These are phyloP conservation scores for Dioscorea dumetorum DNA, from an alignment of 106 monocot genomes.

Conservation along the genomic window DNA sequence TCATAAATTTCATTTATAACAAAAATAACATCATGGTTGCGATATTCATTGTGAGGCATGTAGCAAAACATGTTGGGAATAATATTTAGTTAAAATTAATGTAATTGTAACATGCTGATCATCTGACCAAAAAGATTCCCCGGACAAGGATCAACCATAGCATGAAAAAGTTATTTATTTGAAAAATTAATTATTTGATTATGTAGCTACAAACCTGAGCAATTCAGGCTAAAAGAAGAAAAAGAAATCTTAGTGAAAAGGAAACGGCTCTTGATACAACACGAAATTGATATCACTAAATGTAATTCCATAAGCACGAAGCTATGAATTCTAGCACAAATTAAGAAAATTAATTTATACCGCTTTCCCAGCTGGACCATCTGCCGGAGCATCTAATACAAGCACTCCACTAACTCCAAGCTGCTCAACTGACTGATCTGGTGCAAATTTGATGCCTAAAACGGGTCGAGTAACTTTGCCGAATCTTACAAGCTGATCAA, in stretches of 20 bases:
- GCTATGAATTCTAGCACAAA: not conserved
- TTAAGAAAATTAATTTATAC: slow-evolving; percentile 22
- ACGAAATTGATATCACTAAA: too few species aligned
- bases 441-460: slow-evolving; percentile 96
- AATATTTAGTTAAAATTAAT: not conserved
- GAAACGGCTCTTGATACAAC: too few species aligned
- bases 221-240: too few species aligned
- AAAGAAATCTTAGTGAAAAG: too few species aligned
- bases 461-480: slow-evolving; percentile 96
- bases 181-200: too few species aligned
- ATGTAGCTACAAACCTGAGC: too few species aligned
- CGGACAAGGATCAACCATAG: too few species aligned
- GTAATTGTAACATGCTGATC: not conserved
- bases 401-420: slow-evolving; percentile 92
- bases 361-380: slow-evolving; percentile 97
- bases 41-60: too few species aligned
- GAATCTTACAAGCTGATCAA: slow-evolving; percentile 91
- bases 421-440: slow-evolving; percentile 99
- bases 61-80: too few species aligned
- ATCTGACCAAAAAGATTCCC: not conserved
- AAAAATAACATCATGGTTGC: not conserved
- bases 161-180: too few species aligned
- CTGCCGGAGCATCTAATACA: slow-evolving; percentile 92
- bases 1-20: not conserved
- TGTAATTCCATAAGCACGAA: not conserved